Conservation (phyloP, 2,329 filamentous ascomycete genomes). For the Aspergillus sp. region DNA sequence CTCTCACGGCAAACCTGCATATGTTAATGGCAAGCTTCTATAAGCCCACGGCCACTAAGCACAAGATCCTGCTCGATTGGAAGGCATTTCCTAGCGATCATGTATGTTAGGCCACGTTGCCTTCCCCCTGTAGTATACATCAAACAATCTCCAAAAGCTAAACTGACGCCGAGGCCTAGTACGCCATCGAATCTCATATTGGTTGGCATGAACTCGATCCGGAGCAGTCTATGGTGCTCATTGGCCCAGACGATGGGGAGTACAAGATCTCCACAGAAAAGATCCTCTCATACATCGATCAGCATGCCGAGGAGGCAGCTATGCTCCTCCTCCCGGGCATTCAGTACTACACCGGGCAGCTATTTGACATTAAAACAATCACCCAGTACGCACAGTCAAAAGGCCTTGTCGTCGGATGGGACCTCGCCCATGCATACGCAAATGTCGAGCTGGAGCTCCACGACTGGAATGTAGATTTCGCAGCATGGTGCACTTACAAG, state of each 20-base stretch:
- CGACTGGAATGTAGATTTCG: slow-evolving; percentile 87
- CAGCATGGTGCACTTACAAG: slow-evolving; percentile 92
- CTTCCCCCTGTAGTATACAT: neutral
- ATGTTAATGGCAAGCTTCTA: slow-evolving; percentile 81
- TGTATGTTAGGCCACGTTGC: slow-evolving; percentile 43
- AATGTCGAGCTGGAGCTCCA: slow-evolving; percentile 77
- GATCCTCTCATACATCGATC: slow-evolving; percentile 70
- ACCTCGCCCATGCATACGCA: slow-evolving; percentile 79
- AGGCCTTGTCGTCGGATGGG: slow-evolving; percentile 76
- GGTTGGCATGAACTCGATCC: slow-evolving; percentile 67
- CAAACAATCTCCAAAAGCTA: too few relatives aligned
- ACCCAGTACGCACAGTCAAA: slow-evolving; percentile 70
- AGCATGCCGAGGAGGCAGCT: slow-evolving; percentile 69
- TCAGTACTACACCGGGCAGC: slow-evolving; percentile 88
- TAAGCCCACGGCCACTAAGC: slow-evolving; percentile 60
- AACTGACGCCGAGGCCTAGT: slow-evolving; percentile 49
- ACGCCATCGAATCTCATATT: slow-evolving; percentile 79
- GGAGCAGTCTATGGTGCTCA: slow-evolving; percentile 67
- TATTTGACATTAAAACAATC: slow-evolving; percentile 76
- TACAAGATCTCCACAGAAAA: slow-evolving; percentile 67
- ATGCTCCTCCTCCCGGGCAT: slow-evolving; percentile 80
- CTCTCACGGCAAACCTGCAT: slow-evolving; percentile 77
- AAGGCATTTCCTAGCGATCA: slow-evolving; percentile 87
- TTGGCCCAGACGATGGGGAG: slow-evolving; percentile 59
- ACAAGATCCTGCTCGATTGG: slow-evolving; percentile 81